phyloP scores from a whole-genome alignment of 148 eudicot genomes.

The Bassia scoparia region DNA sequence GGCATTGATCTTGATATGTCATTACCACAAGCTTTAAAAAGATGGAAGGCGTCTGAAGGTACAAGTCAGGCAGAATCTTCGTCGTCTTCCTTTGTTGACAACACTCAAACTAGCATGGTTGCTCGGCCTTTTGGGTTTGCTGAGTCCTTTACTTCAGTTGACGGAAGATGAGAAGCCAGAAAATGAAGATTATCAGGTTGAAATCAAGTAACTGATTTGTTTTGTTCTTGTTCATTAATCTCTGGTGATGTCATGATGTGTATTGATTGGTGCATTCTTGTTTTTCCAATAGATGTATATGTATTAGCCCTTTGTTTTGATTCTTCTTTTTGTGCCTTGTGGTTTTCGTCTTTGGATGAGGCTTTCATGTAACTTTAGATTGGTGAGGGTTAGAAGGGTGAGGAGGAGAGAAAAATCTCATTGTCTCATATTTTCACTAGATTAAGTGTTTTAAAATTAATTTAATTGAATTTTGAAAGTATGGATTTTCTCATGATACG shows the following conservation, averaged over 20 bases:
- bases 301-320: conserved; percentile 4
- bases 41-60: conserved; percentile 88
- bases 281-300: conserved; percentile 23
- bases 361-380: conserved; percentile 15
- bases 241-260: conserved; percentile 8
- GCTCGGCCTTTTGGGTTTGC: conserved; percentile 87
- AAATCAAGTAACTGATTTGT: conserved; percentile 9
- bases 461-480: not conserved
- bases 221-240: conserved; percentile 9
- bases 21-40: conserved; percentile 86
- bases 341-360: conserved; percentile 17
- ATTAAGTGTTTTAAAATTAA: conserved; percentile 7
- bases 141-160: conserved; percentile 76
- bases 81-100: conserved; percentile 69
- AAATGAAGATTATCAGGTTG: not conserved
- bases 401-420: not conserved
- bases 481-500: not conserved
- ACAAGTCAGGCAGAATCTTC: conserved; percentile 56
- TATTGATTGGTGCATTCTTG: not conserved
- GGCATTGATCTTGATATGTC: conserved; percentile 92
- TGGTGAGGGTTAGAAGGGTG: not conserved
- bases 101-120: conserved; percentile 81
- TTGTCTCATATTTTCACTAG: conserved; percentile 10
- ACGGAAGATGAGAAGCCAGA: conserved; percentile 59
- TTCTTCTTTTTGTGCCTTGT: not conserved